These are phyloP conservation scores for Zymoseptoria passerinii DNA, from an alignment of 2,329 filamentous ascomycete genomes.

Conservation along the genomic window DNA sequence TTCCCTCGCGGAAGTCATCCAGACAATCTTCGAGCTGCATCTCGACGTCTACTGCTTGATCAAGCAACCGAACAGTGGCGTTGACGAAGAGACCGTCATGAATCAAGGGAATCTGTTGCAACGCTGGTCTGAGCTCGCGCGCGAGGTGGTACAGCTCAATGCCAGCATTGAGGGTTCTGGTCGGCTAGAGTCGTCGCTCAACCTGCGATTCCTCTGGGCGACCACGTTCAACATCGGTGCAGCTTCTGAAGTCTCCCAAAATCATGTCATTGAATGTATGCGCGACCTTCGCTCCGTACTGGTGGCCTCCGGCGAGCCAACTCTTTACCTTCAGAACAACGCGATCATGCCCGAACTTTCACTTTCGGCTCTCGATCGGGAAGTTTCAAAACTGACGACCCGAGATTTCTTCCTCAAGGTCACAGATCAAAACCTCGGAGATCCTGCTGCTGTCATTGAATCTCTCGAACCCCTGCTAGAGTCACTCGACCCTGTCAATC, in stretches of 20 bases:
- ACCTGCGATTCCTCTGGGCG: slow-evolving; percentile 58
- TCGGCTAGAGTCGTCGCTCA: slow-evolving; percentile 34
- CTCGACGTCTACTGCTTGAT: slow-evolving; percentile 58
- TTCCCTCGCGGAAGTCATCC: slow-evolving; percentile 44
- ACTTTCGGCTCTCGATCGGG: slow-evolving; percentile 70
- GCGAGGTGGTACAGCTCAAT: slow-evolving; percentile 43
- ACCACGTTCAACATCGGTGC: slow-evolving; percentile 55
- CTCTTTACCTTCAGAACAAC: slow-evolving; percentile 69
- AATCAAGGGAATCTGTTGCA: slow-evolving; percentile 51
- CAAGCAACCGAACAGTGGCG: slow-evolving; percentile 51
- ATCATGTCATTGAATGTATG: slow-evolving; percentile 54
- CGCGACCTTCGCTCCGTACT: slow-evolving; percentile 53
- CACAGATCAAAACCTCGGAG: slow-evolving; percentile 67
- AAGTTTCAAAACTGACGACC: slow-evolving; percentile 85
- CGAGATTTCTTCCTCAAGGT: slow-evolving; percentile 93
- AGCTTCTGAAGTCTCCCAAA: slow-evolving; percentile 46
- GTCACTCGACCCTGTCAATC: slow-evolving; percentile 40
- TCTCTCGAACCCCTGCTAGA: slow-evolving; percentile 88
- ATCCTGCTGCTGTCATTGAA: slow-evolving; percentile 80
- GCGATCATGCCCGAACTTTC: slow-evolving; percentile 83
- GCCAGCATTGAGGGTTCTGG: slow-evolving; percentile 12
- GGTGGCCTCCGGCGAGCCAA: slow-evolving; percentile 38
- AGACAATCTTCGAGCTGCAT: slow-evolving; percentile 59
- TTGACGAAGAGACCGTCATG: slow-evolving; percentile 43
- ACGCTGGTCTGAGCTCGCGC: slow-evolving; percentile 52